A percentile compares a stretch with the other conserved stretches of the same genome.
Conservation (phyloP, 1,139 yeast genomes). For the Pichia sp. region DNA sequence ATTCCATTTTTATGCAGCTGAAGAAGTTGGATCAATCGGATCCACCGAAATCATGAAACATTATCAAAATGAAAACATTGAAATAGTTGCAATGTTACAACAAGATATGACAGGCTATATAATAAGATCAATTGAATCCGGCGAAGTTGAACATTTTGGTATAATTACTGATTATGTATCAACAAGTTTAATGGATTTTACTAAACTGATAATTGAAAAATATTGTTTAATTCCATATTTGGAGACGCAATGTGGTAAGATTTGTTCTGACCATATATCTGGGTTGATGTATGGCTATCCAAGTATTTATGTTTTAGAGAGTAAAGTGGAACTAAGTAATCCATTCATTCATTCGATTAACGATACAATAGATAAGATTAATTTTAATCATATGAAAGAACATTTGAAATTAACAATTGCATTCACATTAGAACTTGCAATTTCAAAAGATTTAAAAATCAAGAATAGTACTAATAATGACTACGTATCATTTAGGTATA, state of each 20-base stretch:
- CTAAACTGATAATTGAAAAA: constrained; percentile 51
- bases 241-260: constrained; percentile 82
- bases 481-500: constrained; percentile 10
- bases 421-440: constrained; percentile 56
- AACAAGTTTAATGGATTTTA: constrained; percentile 49
- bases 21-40: constrained; percentile 89
- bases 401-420: constrained; percentile 73
- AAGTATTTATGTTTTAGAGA: constrained; percentile 73
- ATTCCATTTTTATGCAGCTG: constrained; percentile 93
- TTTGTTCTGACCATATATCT: constrained; percentile 89
- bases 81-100: constrained; percentile 77
- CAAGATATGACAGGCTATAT: constrained; percentile 95
- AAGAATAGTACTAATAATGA: background rate
- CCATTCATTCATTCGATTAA: constrained; percentile 67
- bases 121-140: constrained; percentile 46
- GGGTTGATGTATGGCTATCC: constrained; percentile 82
- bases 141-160: constrained; percentile 69
- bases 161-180: constrained; percentile 72
- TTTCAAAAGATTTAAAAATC: background rate
- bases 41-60: constrained; percentile 68
- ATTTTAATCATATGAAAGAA: constrained; percentile 69
- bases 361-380: constrained; percentile 78
- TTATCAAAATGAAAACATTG: constrained; percentile 39
- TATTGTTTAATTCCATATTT: constrained; percentile 65
- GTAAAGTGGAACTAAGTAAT: constrained; percentile 56